phyloP scores from a whole-genome alignment of 2,329 filamentous ascomycete species.

The Emydomyces testavorans region DNA sequence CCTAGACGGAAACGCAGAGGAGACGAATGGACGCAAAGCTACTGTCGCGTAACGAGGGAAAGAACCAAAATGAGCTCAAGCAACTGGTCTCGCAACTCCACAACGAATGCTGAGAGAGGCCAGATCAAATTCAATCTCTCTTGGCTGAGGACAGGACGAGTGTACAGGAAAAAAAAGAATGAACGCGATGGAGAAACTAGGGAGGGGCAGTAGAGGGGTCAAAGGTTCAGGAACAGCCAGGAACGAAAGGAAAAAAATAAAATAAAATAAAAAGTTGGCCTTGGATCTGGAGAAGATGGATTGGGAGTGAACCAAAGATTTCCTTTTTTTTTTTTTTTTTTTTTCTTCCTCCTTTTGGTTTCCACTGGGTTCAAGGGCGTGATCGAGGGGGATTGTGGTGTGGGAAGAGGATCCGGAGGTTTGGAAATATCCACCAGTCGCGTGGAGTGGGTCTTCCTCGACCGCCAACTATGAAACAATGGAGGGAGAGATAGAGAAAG shows the following conservation, averaged over 20 bases:
- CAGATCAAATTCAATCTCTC: too few species aligned
- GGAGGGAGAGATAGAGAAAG: not conserved
- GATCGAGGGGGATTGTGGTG: not conserved
- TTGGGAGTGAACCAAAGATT: not conserved
- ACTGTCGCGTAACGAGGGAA: not conserved
- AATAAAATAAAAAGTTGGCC: too few species aligned
- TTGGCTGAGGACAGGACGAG: slow-evolving; percentile 9
- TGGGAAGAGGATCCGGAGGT: slow-evolving; percentile 11
- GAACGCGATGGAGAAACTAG: slow-evolving; percentile 12
- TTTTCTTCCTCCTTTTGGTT: not conserved
- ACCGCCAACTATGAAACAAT: not conserved
- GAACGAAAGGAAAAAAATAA: slow-evolving; percentile 7
- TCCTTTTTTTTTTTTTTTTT: not conserved
- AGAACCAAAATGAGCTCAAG: slow-evolving; percentile 5
- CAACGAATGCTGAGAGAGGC: slow-evolving; percentile 2
- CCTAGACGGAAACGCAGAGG: not conserved
- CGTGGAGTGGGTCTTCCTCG: slow-evolving; percentile 11
- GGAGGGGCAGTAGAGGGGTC: slow-evolving; percentile 1
- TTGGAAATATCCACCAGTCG: slow-evolving; percentile 14
- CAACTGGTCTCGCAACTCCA: slow-evolving; percentile 5
- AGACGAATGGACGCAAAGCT: not conserved
- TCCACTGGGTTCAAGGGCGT: not conserved
- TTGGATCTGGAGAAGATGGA: too few species aligned
- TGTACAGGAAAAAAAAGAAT: slow-evolving; percentile 15
- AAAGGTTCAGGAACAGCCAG: slow-evolving; percentile 9